Evolutionary conservation across 2,329 filamentous ascomycete genomes (phyloP).

Genomic region (Periconia sp.): DNA sequence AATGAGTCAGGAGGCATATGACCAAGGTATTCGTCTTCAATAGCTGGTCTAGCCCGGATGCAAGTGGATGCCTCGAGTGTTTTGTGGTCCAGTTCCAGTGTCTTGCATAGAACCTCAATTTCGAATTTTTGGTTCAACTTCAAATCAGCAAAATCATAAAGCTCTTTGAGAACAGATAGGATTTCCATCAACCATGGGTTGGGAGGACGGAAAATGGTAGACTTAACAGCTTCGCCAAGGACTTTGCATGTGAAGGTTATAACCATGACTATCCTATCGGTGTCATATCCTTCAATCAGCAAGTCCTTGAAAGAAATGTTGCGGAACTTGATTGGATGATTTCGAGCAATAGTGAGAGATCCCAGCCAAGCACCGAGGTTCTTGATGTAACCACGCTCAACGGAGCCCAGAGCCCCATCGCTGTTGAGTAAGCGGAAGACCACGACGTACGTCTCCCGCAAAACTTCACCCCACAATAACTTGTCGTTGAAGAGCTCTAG

Average conservation of each 20-base stretch:
- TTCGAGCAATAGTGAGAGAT: conserved; percentile 85
- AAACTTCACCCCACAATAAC: conserved; percentile 80
- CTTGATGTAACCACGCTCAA: conserved; percentile 85
- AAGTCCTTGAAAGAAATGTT: conserved; percentile 98
- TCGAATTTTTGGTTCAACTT: conserved; percentile 98
- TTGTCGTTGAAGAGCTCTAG: conserved; percentile 80
- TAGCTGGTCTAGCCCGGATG: conserved; percentile 74
- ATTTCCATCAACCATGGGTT: conserved; percentile 99
- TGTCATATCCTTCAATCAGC: conserved; percentile 89
- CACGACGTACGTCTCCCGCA: conserved; percentile 88
- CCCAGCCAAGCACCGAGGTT: conserved; percentile 94
- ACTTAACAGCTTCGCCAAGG: conserved; percentile 78
- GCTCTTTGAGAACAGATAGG: conserved; percentile 82
- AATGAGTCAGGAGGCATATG: conserved; percentile 64
- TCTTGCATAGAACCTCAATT: conserved; percentile 95
- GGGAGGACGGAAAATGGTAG: conserved; percentile 87
- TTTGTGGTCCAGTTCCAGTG: conserved; percentile 88
- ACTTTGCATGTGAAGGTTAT: conserved; percentile 99
- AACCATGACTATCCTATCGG: conserved; percentile 84
- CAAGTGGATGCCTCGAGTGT: conserved; percentile 83
- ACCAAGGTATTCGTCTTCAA: conserved; percentile 59
- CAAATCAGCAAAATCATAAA: conserved; percentile 89
- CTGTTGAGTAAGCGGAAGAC: conserved; percentile 86
- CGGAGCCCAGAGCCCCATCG: conserved; percentile 81
- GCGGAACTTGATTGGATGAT: conserved; percentile 93